phyloP scores from a whole-genome alignment of 2,329 filamentous ascomycete genomes.

The Pseudogymnoascus sp. region DNA sequence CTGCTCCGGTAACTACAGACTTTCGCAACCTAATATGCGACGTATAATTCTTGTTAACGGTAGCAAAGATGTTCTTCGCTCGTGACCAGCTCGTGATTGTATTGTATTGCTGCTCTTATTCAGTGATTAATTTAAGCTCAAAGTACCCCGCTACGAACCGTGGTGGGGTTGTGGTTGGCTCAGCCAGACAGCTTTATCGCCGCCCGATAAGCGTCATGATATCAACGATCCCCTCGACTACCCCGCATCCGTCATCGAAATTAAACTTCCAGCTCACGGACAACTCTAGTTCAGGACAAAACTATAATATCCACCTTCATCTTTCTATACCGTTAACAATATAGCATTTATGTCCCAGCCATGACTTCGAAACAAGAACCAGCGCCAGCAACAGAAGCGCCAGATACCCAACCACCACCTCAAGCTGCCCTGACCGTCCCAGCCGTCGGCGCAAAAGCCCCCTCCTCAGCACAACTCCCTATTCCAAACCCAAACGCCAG shows the following conservation, averaged over 20 bases:
- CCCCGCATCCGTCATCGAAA: slow-evolving; percentile 4
- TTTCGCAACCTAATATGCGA: background rate
- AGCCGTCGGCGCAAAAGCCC: slow-evolving; percentile 46
- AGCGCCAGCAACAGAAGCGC: slow-evolving; percentile 15
- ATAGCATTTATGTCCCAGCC: background rate
- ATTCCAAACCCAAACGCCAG: slow-evolving; percentile 42
- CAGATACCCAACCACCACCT: slow-evolving; percentile 32
- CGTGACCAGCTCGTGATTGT: background rate
- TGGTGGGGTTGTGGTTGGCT: slow-evolving; percentile 2
- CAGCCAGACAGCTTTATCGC: slow-evolving; percentile 1
- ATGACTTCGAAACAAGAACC: slow-evolving; percentile 27
- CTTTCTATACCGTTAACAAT: background rate
- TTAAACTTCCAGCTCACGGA: background rate
- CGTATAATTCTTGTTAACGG: background rate
- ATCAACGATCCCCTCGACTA: slow-evolving; percentile 3
- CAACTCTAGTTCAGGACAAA: background rate
- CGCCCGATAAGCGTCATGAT: slow-evolving; percentile 2
- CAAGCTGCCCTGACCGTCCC: slow-evolving; percentile 27
- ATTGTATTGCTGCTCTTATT: background rate
- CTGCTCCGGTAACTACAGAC: background rate
- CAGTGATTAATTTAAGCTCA: background rate
- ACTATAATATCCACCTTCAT: background rate
- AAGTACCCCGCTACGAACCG: background rate
- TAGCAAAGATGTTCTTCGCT: background rate
- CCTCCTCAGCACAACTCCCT: slow-evolving; percentile 41